Conservation (phyloP, 2,329 filamentous ascomycete genomes). For the Nothopassalora personata region DNA sequence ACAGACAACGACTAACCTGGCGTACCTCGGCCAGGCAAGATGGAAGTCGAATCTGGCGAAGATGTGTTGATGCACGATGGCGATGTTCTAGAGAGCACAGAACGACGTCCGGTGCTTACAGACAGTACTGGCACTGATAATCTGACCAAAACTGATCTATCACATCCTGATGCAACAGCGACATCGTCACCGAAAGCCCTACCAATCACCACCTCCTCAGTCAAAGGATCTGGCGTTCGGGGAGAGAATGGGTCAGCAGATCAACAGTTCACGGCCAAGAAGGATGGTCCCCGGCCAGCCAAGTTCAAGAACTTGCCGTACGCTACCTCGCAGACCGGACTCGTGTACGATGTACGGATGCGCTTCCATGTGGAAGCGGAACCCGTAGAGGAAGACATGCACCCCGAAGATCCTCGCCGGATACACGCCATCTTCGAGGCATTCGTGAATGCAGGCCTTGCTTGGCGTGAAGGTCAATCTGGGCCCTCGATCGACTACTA, state of each 20-base stretch:
- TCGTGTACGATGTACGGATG: conserved; percentile 86
- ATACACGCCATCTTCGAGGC: conserved; percentile 92
- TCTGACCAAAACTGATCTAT: conserved; percentile 9
- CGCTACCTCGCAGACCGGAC: conserved; percentile 37
- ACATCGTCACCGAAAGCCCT: conserved; percentile 6
- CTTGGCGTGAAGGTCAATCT: conserved; percentile 32
- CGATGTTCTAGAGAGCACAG: conserved; percentile 14
- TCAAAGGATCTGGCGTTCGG: conserved; percentile 23
- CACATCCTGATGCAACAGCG: conserved; percentile 1
- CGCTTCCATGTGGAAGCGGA: conserved; percentile 79
- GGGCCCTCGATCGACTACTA: conserved; percentile 49
- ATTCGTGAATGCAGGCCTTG: conserved; percentile 73
- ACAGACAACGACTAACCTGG: not conserved
- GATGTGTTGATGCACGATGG: conserved; percentile 28
- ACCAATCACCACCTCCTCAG: conserved; percentile 1
- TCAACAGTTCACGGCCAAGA: conserved; percentile 16
- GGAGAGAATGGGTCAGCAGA: conserved; percentile 13
- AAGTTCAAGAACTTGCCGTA: conserved; percentile 37
- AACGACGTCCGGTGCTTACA: conserved; percentile 9
- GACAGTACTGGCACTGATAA: conserved; percentile 9
- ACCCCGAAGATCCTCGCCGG: conserved; percentile 88
- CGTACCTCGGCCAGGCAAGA: not conserved
- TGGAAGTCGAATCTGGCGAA: conserved; percentile 3
- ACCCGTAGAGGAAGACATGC: conserved; percentile 59
- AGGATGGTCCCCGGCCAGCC: conserved; percentile 26